Percentiles rank a stretch among this genome's conserved stretches.
Conservation (phyloP, 2,329 filamentous ascomycete genomes). For the Ceratocystis harringtonii region DNA sequence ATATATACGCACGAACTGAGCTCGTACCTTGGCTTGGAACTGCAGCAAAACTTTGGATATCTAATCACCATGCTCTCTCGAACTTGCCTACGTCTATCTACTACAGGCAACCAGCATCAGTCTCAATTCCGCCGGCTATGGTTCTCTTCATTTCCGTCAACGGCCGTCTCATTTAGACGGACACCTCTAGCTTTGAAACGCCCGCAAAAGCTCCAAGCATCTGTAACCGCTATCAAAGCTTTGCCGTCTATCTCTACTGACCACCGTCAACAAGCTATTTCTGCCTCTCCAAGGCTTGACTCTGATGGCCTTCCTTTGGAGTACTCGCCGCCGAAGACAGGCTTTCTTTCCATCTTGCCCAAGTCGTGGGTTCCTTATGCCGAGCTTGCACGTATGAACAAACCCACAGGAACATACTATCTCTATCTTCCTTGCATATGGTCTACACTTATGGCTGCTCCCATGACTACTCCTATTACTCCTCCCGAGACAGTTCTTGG, state of each 20-base stretch:
- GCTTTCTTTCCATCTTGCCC: conserved; percentile 56
- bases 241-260: neutral
- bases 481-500: conserved; percentile 45
- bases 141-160: neutral
- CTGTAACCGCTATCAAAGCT: neutral
- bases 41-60: neutral
- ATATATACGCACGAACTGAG: neutral
- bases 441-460: conserved; percentile 66
- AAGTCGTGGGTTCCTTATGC: conserved; percentile 61
- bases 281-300: neutral
- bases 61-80: neutral
- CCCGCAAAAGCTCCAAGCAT: neutral
- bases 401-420: conserved; percentile 69
- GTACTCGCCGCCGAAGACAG: conserved; percentile 58
- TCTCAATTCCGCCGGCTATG: conserved; percentile 4
- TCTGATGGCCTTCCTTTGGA: conserved; percentile 18
- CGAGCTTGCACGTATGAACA: conserved; percentile 67
- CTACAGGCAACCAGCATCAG: neutral
- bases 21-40: neutral
- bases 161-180: neutral
- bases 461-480: conserved; percentile 47
- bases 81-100: neutral
- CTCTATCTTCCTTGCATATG: conserved; percentile 77
- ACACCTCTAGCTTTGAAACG: neutral
- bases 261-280: neutral